Evolutionary conservation across 106 monocot species (phyloP).

Genomic region (Phalaenopsis equestris): DNA sequence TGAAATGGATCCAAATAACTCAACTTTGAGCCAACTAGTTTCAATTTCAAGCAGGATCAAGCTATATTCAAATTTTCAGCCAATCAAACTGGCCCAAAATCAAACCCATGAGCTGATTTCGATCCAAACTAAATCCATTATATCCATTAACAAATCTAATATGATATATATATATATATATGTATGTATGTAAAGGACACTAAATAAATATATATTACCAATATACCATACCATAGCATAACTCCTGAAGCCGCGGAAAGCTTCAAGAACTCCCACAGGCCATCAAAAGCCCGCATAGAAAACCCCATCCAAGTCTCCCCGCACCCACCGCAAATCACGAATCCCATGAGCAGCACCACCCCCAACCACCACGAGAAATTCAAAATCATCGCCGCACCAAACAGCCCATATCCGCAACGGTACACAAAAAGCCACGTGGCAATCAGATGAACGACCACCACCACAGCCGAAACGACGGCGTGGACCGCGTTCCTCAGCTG

Average conservation of each 20-base stretch:
- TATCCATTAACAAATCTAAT: no score
- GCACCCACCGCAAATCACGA: conserved; percentile 36
- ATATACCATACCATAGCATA: conserved; percentile 39
- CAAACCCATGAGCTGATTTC: no score
- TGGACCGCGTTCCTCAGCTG: conserved; percentile 42
- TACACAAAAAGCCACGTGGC: conserved; percentile 42
- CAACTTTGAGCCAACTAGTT: no score
- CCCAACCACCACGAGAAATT: conserved; percentile 50
- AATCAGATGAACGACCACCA: conserved; percentile 29
- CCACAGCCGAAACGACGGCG: conserved; percentile 24
- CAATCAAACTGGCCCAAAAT: no score
- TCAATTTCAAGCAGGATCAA: no score
- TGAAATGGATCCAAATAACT: no score
- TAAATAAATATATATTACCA: no score
- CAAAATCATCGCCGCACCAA: conserved; percentile 30
- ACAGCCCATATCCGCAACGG: conserved; percentile 23
- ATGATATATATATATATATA: no score
- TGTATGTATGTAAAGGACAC: no score
- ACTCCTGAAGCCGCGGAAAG: conserved; percentile 47
- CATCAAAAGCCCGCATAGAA: conserved; percentile 44
- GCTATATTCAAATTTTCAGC: no score
- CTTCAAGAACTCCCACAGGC: conserved; percentile 50
- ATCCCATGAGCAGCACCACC: conserved; percentile 13
- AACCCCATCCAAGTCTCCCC: conserved; percentile 41
- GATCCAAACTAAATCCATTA: no score